These are phyloP conservation scores for Papilionanthe hybrid DNA, from an alignment of 116 monocot species.

Conservation along the genomic window DNA sequence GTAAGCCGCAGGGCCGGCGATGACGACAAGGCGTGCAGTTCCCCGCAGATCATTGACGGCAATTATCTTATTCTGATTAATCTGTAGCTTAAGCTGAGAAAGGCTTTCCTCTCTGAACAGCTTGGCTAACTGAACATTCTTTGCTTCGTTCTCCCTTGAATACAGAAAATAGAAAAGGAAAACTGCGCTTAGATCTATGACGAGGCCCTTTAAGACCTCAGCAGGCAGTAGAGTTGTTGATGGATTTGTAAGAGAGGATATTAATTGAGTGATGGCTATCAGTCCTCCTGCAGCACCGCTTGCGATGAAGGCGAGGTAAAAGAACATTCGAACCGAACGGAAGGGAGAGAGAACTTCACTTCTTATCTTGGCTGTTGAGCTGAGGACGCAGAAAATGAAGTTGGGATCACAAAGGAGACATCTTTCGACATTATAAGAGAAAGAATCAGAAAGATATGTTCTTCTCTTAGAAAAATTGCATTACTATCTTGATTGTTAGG, in stretches of 20 bases:
- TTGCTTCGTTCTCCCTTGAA: conserved; percentile 62
- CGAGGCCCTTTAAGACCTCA: conserved; percentile 54
- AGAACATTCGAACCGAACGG: conserved; percentile 90
- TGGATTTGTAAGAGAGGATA: conserved; percentile 48
- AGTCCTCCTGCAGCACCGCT: conserved; percentile 71
- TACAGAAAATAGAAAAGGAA: conserved; percentile 77
- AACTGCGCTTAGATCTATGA: conserved; percentile 78
- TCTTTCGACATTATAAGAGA: too few species aligned
- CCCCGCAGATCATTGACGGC: conserved; percentile 64
- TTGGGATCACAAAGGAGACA: conserved; percentile 10
- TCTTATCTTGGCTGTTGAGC: conserved; percentile 83
- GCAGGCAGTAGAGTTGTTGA: conserved; percentile 44
- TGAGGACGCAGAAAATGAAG: conserved; percentile 41
- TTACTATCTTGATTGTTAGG: neutral
- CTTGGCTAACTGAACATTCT: conserved; percentile 68
- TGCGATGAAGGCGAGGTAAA: conserved; percentile 88
- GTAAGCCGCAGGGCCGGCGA: conserved; percentile 71
- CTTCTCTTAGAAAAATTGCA: too few species aligned
- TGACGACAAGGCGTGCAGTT: conserved; percentile 70
- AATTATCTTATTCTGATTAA: conserved; percentile 54
- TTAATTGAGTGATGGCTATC: conserved; percentile 57
- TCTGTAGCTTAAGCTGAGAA: conserved; percentile 64
- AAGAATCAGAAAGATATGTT: too few species aligned
- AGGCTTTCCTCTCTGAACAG: conserved; percentile 84
- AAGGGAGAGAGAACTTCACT: conserved; percentile 95